These are phyloP conservation scores for Lipomyces japonicus DNA, from an alignment of 805 yeast genomes.

Conservation along the genomic window DNA sequence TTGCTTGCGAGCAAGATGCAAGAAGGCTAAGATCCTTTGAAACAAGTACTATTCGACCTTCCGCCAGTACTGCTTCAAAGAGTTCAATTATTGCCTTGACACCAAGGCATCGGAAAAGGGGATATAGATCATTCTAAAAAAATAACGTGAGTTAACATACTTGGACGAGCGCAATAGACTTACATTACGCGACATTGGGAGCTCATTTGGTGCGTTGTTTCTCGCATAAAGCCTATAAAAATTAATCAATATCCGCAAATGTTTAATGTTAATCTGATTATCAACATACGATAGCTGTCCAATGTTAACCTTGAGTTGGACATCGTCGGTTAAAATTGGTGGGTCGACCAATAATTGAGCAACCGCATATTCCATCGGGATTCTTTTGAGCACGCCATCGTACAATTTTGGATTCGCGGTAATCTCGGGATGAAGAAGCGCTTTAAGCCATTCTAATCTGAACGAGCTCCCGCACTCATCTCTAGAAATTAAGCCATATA, in stretches of 20 bases:
- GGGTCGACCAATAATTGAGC: conserved; percentile 16
- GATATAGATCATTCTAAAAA: conserved; percentile 21
- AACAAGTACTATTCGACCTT: conserved; percentile 21
- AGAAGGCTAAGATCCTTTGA: conserved; percentile 22
- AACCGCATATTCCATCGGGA: conserved; percentile 26
- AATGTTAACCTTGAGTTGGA: conserved; percentile 13
- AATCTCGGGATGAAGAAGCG: conserved; percentile 16
- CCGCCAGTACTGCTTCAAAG: conserved; percentile 26
- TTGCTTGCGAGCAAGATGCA: conserved; percentile 19
- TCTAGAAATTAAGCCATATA: conserved; percentile 23
- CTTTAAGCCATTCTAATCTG: conserved; percentile 26
- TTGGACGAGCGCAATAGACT: neutral
- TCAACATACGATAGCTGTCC: conserved; percentile 8
- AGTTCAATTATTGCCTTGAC: conserved; percentile 12
- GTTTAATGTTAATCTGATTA: neutral
- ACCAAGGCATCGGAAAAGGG: conserved; percentile 22
- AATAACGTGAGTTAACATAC: neutral
- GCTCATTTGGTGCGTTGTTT: conserved; percentile 17
- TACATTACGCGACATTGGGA: conserved; percentile 22
- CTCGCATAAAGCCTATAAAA: conserved; percentile 15
- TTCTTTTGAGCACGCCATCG: conserved; percentile 1
- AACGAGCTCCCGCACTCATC: conserved; percentile 12
- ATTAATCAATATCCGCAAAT: neutral
- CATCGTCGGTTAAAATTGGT: neutral
- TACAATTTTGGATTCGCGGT: neutral